A percentile compares a stretch with the other conserved stretches of the same genome.
Evolutionary conservation across 176 grass and related monocot species (phyloP).

Genomic region (Bolboschoenus planiculmis): DNA sequence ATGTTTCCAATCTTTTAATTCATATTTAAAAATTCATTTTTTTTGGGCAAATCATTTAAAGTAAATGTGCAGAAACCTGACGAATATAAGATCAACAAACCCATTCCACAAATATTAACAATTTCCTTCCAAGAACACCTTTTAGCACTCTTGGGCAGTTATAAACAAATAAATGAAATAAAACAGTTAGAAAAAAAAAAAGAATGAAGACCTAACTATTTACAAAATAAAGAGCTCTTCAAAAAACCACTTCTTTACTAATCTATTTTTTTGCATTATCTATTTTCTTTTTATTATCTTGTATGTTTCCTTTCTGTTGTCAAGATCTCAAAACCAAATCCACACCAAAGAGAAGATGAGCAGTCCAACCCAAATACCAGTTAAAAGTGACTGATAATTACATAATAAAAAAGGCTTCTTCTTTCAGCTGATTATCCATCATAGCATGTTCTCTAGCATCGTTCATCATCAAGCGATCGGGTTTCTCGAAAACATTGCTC

Average conservation of each 20-base stretch:
- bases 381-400: background rate
- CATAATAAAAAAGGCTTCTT: background rate
- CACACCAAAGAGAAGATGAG: background rate
- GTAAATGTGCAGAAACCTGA: background rate
- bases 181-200: background rate
- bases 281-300: background rate
- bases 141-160: background rate
- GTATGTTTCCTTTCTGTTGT: background rate
- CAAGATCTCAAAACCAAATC: conserved; percentile 4
- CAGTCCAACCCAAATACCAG: background rate
- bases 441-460: background rate
- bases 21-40: background rate
- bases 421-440: background rate
- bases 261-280: background rate
- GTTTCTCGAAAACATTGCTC: background rate
- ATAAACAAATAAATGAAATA: background rate
- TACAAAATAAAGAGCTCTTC: background rate
- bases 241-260: background rate
- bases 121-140: background rate
- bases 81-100: background rate
- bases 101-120: conserved; percentile 4
- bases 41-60: background rate
- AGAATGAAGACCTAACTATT: background rate
- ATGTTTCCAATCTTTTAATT: background rate
- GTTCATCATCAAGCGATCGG: background rate